Conservation (phyloP, 1,139 yeast genomes). For the Diutina pseudorugosa region DNA sequence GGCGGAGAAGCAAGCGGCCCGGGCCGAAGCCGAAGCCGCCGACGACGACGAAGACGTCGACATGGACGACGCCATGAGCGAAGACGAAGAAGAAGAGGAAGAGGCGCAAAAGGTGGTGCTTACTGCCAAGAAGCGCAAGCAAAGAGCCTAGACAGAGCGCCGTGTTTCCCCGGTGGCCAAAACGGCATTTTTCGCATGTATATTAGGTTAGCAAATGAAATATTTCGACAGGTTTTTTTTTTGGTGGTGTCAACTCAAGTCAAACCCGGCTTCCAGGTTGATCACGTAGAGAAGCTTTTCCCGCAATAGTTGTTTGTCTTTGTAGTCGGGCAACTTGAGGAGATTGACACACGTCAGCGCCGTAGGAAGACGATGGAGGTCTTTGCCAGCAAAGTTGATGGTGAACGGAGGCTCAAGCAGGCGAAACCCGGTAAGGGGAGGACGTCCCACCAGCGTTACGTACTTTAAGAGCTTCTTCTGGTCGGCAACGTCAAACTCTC, state of each 20-base stretch:
- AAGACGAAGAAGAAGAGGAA: constrained; percentile 32
- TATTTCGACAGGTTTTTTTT: no score
- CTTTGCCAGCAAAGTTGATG: constrained; percentile 58
- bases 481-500: constrained; percentile 53
- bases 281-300: constrained; percentile 67
- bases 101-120: constrained; percentile 67
- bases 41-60: constrained; percentile 37
- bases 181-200: not conserved
- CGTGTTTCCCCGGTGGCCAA: not conserved
- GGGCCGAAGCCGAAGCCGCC: constrained; percentile 22
- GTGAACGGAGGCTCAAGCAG: constrained; percentile 72
- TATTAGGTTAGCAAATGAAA: not conserved
- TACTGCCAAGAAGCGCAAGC: constrained; percentile 42
- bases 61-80: constrained; percentile 25
- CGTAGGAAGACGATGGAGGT: constrained; percentile 56
- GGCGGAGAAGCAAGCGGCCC: constrained; percentile 51
- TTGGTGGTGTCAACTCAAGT: constrained; percentile 28
- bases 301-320: constrained; percentile 41
- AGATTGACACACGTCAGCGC: constrained; percentile 90
- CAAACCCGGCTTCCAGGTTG: constrained; percentile 76
- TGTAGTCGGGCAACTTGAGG: constrained; percentile 74
- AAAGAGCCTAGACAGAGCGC: not conserved
- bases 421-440: constrained; percentile 80
- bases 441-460: constrained; percentile 85
- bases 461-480: constrained; percentile 59